phyloP scores from a whole-genome alignment of 176 grass and related monocot genomes.

The Leersia perrieri region DNA sequence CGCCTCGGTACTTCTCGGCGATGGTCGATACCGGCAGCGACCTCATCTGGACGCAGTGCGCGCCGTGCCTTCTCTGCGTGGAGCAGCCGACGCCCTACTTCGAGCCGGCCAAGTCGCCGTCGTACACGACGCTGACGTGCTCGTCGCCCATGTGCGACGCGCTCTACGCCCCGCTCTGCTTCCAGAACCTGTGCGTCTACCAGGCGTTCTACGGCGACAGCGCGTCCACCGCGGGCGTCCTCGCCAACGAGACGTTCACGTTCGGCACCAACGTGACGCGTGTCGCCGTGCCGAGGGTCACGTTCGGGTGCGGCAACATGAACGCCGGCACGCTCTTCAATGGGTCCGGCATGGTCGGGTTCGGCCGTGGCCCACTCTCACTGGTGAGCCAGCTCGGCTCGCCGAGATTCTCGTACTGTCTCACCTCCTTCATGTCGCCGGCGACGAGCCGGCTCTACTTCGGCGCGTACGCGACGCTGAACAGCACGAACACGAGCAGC shows the following conservation, averaged over 20 bases:
- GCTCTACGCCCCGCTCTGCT: slow-evolving; percentile 52
- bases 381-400: slow-evolving; percentile 54
- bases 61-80: slow-evolving; percentile 58
- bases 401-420: slow-evolving; percentile 72
- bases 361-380: slow-evolving; percentile 62
- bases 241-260: slow-evolving; percentile 79
- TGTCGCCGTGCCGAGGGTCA: slow-evolving; percentile 36
- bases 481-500: slow-evolving; percentile 33
- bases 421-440: slow-evolving; percentile 51
- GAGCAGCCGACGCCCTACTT: slow-evolving; percentile 60
- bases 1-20: slow-evolving; percentile 49
- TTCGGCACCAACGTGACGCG: slow-evolving; percentile 47
- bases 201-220: slow-evolving; percentile 65
- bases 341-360: slow-evolving; percentile 80
- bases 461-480: slow-evolving; percentile 49
- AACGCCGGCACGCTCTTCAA: slow-evolving; percentile 67
- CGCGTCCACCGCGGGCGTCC: slow-evolving; percentile 54
- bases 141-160: slow-evolving; percentile 43
- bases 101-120: slow-evolving; percentile 33
- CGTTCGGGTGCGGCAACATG: slow-evolving; percentile 64
- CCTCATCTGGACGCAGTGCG: slow-evolving; percentile 77
- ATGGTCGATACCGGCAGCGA: slow-evolving; percentile 59
- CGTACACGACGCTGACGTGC: slow-evolving; percentile 43
- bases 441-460: slow-evolving; percentile 67
- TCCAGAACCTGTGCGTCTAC: slow-evolving; percentile 58